phyloP scores from a whole-genome alignment of 2,329 filamentous ascomycete genomes.

The Phyllosticta ampelicida region DNA sequence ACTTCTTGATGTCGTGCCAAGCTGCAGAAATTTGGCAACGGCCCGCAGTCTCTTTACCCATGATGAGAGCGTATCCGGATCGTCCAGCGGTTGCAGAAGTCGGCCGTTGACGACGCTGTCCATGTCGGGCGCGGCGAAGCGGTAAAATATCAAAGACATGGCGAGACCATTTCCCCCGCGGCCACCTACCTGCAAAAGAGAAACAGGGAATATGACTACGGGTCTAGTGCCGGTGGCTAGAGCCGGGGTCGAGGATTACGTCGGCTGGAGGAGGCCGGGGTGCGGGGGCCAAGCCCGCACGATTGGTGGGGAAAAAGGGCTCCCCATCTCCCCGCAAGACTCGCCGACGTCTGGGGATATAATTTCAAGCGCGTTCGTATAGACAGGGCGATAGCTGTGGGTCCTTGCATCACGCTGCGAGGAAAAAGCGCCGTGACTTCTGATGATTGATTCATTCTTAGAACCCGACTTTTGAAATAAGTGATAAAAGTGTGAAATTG shows the following conservation, averaged over 20 bases:
- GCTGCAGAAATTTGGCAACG: background rate
- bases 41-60: background rate
- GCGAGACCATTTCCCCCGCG: background rate
- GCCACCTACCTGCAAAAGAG: background rate
- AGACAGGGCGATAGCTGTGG: too few species aligned
- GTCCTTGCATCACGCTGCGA: too few species aligned
- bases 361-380: background rate
- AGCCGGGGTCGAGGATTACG: background rate
- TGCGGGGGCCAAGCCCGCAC: background rate
- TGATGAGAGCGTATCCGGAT: background rate
- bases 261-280: background rate
- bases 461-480: too few species aligned
- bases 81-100: background rate
- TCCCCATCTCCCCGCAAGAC: background rate
- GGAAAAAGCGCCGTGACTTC: too few species aligned
- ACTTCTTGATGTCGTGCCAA: slow-evolving; percentile 26
- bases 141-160: background rate
- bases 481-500: too few species aligned
- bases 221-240: background rate
- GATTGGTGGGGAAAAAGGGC: background rate
- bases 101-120: background rate
- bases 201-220: background rate
- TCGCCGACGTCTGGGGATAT: background rate
- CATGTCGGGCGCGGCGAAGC: background rate
- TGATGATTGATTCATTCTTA: too few species aligned